Base-by-base conservation (phyloP, 345 rosid genomes). In the Euphorbia pulcherrima region DNA sequence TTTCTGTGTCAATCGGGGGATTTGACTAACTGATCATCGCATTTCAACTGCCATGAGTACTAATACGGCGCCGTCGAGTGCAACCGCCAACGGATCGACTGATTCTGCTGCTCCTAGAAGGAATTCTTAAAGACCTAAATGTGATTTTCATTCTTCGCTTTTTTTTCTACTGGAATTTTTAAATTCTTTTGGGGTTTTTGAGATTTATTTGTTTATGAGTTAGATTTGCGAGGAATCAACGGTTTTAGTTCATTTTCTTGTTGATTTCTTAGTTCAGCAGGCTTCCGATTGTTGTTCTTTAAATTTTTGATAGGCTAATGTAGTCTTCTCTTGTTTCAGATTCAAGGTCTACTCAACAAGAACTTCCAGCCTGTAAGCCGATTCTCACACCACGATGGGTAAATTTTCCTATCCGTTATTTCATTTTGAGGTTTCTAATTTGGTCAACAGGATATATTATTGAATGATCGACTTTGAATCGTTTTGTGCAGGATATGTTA, bases 341-440 rank as follows among this genome's bases (percentile, higher is more conserved):
- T 82, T 94, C 97, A 6, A 90, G 68, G 75, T 94, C 92, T 79
- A 89, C 96, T 26, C 99, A 94, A 69, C 99, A 91, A 70, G 99
- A 94, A 79, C 97, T 94, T 75, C 93, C 97, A 3, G 99, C 99
- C 62, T 94, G 99, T 84, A 94, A 94, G 78, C 99, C 99, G 24
- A 94, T 94, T 73, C 97, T 94, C 24, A 94, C 97, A 0, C 99
- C 97, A 24, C 63, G 83, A 76, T 94, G 97, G 99, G 99, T 93
- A 77, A 79, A 55, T 55, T 26, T 26, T 13, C 27, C 33, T 82
- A 57, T 73, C 24, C 0, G 39, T 20, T 23, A 0, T 9, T 53
- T 46, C 0, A 57, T 12, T 50, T 60, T 57, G 2, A 18, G 24
- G 29, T 26, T 24, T 59, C 16, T 21, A 5, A 10, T 65, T 50